Percentiles rank a stretch among this genome's conserved stretches.
phyloP scores from a whole-genome alignment of 257 asterid species.

The Cordia subcordata region DNA sequence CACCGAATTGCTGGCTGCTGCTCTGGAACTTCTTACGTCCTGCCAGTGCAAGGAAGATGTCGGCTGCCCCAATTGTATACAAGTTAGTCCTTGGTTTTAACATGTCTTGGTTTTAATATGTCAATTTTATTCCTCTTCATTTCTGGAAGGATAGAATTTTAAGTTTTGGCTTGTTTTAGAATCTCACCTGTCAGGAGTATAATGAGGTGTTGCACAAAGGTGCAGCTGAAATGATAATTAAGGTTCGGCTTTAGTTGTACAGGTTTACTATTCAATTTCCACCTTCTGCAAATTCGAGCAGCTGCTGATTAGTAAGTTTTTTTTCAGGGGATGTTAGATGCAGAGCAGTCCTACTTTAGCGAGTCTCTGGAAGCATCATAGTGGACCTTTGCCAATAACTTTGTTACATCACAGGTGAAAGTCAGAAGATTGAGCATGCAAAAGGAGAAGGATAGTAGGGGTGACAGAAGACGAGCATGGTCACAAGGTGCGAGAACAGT shows the following conservation, averaged over 20 bases:
- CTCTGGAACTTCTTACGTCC: conserved; percentile 70
- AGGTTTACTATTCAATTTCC: neutral
- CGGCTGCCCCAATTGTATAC: conserved; percentile 92
- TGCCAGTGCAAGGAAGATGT: conserved; percentile 75
- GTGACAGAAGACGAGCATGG: neutral
- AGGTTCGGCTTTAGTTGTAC: conserved; percentile 39
- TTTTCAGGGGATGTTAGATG: conserved; percentile 67
- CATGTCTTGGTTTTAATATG: neutral
- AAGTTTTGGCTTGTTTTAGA: conserved; percentile 38
- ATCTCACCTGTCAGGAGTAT: conserved; percentile 63
- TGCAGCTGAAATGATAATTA: conserved; percentile 78
- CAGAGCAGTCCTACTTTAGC: conserved; percentile 35
- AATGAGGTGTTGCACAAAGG: conserved; percentile 90
- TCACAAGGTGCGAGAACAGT: too few species aligned
- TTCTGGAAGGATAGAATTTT: conserved; percentile 2
- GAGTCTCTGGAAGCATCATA: conserved; percentile 13
- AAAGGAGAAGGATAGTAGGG: neutral
- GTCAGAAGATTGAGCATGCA: neutral
- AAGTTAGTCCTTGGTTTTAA: conserved; percentile 36
- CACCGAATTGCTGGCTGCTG: conserved; percentile 66
- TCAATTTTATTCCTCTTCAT: neutral
- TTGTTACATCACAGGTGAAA: neutral
- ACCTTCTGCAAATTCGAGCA: conserved; percentile 2
- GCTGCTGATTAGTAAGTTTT: conserved; percentile 11
- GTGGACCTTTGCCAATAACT: neutral